Evolutionary conservation across 306 rosid species (phyloP).

Genomic region (Gastrolobium villosum): DNA sequence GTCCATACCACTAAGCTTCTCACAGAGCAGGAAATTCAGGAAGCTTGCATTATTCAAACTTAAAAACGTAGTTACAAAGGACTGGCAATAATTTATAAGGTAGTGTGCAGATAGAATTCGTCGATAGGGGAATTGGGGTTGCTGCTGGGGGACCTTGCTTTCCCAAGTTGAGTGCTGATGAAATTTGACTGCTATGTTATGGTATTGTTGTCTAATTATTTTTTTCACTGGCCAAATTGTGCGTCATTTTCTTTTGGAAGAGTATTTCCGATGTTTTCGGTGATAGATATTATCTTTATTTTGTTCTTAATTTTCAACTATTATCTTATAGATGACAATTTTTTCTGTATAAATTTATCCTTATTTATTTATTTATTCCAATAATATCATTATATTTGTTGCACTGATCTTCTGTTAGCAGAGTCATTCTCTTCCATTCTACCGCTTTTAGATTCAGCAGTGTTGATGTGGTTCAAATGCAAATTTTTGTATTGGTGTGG

Average conservation of each 20-base stretch:
- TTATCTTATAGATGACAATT: background rate
- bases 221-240: constrained; percentile 2
- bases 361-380: background rate
- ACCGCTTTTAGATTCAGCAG: constrained; percentile 13
- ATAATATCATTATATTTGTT: background rate
- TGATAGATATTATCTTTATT: constrained; percentile 1
- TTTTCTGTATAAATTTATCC: background rate
- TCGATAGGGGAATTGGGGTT: constrained; percentile 8
- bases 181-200: background rate
- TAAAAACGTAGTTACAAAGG: constrained; percentile 40
- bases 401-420: background rate
- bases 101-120: background rate
- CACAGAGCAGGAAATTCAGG: constrained; percentile 69
- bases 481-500: constrained; percentile 5
- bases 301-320: constrained; percentile 20
- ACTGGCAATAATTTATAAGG: background rate
- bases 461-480: constrained; percentile 23
- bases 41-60: constrained; percentile 44
- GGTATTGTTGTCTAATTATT: constrained; percentile 15
- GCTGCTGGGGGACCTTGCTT: constrained; percentile 9
- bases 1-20: constrained; percentile 69
- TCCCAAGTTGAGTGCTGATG: constrained; percentile 19
- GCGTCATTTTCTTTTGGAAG: background rate
- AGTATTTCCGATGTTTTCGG: background rate
- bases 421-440: background rate